Evolutionary conservation across 495 filamentous ascomycete genomes (phyloP).

Genomic region (Apodospora peruviana): DNA sequence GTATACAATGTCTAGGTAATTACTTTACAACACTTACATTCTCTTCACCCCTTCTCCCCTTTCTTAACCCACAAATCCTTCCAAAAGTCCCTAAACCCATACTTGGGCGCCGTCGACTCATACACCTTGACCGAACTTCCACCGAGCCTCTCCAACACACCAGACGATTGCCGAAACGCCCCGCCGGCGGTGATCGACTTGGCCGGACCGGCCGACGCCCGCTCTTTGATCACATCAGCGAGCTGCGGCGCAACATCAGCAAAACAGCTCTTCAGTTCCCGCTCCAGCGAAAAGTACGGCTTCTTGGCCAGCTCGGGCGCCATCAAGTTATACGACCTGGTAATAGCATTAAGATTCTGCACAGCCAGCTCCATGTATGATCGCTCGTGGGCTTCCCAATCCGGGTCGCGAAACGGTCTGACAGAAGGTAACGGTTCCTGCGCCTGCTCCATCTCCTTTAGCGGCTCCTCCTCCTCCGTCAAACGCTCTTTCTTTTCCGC

Average conservation of each 20-base stretch:
- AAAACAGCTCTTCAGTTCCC: constrained; percentile 76
- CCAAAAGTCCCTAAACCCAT: constrained; percentile 85
- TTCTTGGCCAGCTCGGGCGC: constrained; percentile 90
- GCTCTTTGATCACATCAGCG: constrained; percentile 61
- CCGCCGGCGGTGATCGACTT: constrained; percentile 24
- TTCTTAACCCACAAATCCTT: constrained; percentile 55
- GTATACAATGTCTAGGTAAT: too few relatives aligned
- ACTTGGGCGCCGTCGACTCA: constrained; percentile 65
- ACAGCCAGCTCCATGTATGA: constrained; percentile 77
- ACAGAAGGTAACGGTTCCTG: constrained; percentile 16
- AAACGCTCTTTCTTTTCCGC: background rate
- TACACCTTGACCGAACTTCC: constrained; percentile 53
- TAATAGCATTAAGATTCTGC: constrained; percentile 68
- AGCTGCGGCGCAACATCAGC: constrained; percentile 78
- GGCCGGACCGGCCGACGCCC: constrained; percentile 50
- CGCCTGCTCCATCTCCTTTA: background rate
- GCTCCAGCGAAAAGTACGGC: constrained; percentile 79
- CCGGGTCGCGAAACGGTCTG: constrained; percentile 57
- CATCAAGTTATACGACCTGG: constrained; percentile 90
- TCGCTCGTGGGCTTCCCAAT: constrained; percentile 64
- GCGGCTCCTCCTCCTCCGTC: background rate
- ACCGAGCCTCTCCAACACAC: constrained; percentile 40
- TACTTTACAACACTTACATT: too few relatives aligned
- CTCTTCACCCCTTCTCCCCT: background rate
- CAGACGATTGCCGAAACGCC: constrained; percentile 6